phyloP scores from a whole-genome alignment of 176 grass and related monocot species.

The Otatea glauca region DNA sequence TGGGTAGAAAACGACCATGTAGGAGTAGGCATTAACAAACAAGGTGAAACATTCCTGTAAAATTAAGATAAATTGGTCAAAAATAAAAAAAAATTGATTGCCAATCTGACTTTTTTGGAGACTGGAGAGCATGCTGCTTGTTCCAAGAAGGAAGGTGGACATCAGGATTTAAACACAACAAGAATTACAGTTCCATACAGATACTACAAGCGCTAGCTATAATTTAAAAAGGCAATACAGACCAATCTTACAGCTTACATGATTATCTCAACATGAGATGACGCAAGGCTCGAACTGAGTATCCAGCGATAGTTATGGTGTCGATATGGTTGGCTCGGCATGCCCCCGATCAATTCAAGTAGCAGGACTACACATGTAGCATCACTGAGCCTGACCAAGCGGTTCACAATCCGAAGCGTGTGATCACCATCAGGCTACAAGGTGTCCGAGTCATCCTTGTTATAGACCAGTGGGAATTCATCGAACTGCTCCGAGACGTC shows the following conservation, averaged over 20 bases:
- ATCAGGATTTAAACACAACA: slow-evolving; percentile 61
- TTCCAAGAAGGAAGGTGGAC: slow-evolving; percentile 47
- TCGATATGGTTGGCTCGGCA: slow-evolving; percentile 28
- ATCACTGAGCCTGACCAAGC: slow-evolving; percentile 26
- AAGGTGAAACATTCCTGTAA: slow-evolving; percentile 27
- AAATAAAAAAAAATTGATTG: slow-evolving; percentile 4
- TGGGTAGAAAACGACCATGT: neutral
- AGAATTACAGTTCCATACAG: slow-evolving; percentile 57
- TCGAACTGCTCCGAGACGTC: slow-evolving; percentile 82
- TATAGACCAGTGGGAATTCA: slow-evolving; percentile 79
- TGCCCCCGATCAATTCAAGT: slow-evolving; percentile 20
- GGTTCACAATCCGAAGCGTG: slow-evolving; percentile 5
- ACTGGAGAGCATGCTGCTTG: slow-evolving; percentile 25
- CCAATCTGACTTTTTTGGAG: slow-evolving; percentile 25
- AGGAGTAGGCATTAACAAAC: slow-evolving; percentile 24
- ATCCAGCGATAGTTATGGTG: slow-evolving; percentile 34
- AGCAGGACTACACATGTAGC: slow-evolving; percentile 29
- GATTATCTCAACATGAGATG: slow-evolving; percentile 47
- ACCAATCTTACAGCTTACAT: slow-evolving; percentile 67
- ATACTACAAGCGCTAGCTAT: slow-evolving; percentile 47
- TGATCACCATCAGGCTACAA: slow-evolving; percentile 38
- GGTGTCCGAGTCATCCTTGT: slow-evolving; percentile 78
- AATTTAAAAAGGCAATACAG: slow-evolving; percentile 40
- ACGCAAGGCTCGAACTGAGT: slow-evolving; percentile 25
- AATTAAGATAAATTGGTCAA: slow-evolving; percentile 1